Evolutionary conservation across 805 yeast species (phyloP), one percentile per base, ranked within the genome.

Genomic region (Zygosaccharomyces bisporus): DNA sequence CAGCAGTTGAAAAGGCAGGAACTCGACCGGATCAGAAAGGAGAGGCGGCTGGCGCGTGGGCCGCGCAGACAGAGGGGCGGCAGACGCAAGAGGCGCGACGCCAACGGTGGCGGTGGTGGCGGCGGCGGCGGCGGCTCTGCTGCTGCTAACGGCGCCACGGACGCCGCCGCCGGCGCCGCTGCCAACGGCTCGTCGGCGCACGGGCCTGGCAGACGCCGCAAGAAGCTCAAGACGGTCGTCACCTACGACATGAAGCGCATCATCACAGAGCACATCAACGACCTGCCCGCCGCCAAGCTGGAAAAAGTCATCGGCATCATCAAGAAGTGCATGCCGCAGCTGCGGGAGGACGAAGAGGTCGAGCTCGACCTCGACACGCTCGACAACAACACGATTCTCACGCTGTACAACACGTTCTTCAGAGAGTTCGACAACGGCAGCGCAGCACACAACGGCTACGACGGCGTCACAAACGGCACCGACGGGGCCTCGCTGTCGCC

Each of bases 211-310:
- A 44, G 45, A 51, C 56, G 58, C 55, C 59, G 61, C 52, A 53
- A 67, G 53, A 45, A 67, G 49, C 53, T 56, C 46, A 63, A 53
- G 43, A 57, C 59, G n/a, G 65, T 64, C 10, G 88, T 91, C 42
- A 86, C 96, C 0, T 93, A 87, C 62, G 98, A 90, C 60, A 91
- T 91, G 98, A 93, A 93, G 76, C 86, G 87, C 62, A 93, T 88
- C 63, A 81, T 93, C 46, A 80, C 89, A 44, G 97, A 89, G 60
- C 81, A 81, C 54, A 90, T 93, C 62, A 81, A 83, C 41, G 81
- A 80, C 47, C 68, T 81, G 51, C 77, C 88, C 34, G 95, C 89
- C 53, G 80, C 83, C 65, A 87, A 86, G 69, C 71, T 91, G 56
- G 86, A 83, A 55, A 83, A 85, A 47, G 95, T 89, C 25, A 76